Base-by-base conservation (phyloP, 2,329 filamentous ascomycete species). In the Claviceps cyperi region DNA sequence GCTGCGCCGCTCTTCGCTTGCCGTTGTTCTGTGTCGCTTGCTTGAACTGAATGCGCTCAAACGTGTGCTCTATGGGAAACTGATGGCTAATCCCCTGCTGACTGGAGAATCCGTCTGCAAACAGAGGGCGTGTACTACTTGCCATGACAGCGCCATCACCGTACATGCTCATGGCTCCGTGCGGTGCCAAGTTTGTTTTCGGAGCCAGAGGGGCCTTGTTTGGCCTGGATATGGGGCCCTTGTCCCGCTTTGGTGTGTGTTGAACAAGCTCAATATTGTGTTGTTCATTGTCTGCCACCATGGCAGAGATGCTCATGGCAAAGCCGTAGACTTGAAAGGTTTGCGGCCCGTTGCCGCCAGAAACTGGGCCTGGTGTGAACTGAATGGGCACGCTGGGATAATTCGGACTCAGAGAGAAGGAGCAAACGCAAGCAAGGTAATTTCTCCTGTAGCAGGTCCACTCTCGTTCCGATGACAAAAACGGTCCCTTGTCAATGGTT, bases 401-500 rank as follows among this genome's bases (percentile, higher is more conserved):
- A 51, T 71, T 67, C 1, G 84, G 85, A 40, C 74, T 72, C 22
- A 95, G 69, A 13, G 76, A 76, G 66, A 83, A 95, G 3, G 84
- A 86, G 64, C 86, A 91, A 48, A 83, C 79, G 49, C 92, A 88
- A 0, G 86, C 83, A 63, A 95, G 92, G 66, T 95, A 95, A 64
- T 95, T 95, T 43, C 90, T 77, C 36, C 89, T 77, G 63, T 95
- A 95, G 68, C 89, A 94, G 0, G 89, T 95, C 88, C 88, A 95
- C 58, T 90, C 86, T 17, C 78, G 75, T 50, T 94, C 89, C 3
- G 47, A 45, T 5, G 76, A 77, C 37, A 81, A 71, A 62, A 95
- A 94, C 67, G 94, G 94, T 0, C 89, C 89, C 59, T 94, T 94
- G 64, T 94, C 86, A 52, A 94, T 88, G 58, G 80, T 83, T 37